These are phyloP conservation scores for Actinomortierella ambigua DNA, from an alignment of 371 early-diverging fungal species.

Conservation along the genomic window DNA sequence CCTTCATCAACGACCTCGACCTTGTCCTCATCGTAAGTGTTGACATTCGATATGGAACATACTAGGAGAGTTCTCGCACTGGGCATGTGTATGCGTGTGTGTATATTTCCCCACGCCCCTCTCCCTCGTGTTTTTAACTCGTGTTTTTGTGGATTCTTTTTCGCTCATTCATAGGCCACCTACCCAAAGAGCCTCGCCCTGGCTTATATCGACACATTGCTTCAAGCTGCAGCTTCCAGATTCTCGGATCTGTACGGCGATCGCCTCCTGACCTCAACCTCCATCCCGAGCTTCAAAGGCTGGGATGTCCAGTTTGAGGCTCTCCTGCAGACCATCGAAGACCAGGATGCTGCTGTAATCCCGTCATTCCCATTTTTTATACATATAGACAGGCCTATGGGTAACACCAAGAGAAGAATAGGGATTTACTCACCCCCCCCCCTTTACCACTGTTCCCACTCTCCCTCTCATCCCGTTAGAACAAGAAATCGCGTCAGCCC, in stretches of 20 bases:
- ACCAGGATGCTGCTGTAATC: slow-evolving; percentile 34
- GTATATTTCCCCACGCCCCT: not conserved
- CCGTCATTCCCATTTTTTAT: too few relatives aligned
- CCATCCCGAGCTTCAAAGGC: slow-evolving; percentile 30
- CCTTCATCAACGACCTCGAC: slow-evolving; percentile 83
- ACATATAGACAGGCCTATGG: too few relatives aligned
- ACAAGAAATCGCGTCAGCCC: slow-evolving; percentile 61
- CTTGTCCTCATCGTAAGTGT: slow-evolving; percentile 84
- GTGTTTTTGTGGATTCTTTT: not conserved
- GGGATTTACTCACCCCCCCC: not conserved
- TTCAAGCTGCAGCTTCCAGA: slow-evolving; percentile 56
- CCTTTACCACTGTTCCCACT: not conserved
- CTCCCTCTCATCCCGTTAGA: slow-evolving; percentile 12
- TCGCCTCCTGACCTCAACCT: slow-evolving; percentile 12
- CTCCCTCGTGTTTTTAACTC: not conserved
- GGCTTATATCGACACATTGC: slow-evolving; percentile 84
- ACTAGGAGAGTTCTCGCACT: too few relatives aligned
- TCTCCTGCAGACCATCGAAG: slow-evolving; percentile 40
- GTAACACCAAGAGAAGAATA: too few relatives aligned
- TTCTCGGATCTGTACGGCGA: slow-evolving; percentile 38
- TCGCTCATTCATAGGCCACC: slow-evolving; percentile 64
- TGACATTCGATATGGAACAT: too few relatives aligned
- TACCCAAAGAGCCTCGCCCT: slow-evolving; percentile 90
- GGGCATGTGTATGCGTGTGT: too few relatives aligned
- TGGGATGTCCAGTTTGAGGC: slow-evolving; percentile 45